phyloP scores from a whole-genome alignment of 805 yeast genomes.

The Saturnispora quitensis region DNA sequence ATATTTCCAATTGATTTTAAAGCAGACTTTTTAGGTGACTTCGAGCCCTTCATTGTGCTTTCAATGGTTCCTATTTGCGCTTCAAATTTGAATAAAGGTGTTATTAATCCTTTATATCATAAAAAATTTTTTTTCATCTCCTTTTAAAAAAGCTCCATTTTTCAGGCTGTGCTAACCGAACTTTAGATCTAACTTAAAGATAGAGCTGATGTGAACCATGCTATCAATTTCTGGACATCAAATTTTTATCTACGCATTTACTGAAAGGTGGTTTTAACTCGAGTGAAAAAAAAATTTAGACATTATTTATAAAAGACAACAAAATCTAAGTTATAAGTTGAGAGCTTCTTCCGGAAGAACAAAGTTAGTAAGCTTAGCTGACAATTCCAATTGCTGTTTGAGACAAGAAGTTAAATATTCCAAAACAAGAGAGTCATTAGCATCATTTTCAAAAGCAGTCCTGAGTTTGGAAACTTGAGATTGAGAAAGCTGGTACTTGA shows the following conservation, averaged over 20 bases:
- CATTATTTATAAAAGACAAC: background rate
- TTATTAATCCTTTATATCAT: background rate
- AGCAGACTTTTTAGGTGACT: slow-evolving; percentile 1
- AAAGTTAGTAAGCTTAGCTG: slow-evolving; percentile 61
- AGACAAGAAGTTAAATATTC: slow-evolving; percentile 77
- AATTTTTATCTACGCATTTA: too few relatives aligned
- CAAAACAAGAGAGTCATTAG: slow-evolving; percentile 73
- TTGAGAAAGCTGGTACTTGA: slow-evolving; percentile 44
- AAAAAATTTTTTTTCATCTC: background rate
- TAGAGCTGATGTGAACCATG: background rate
- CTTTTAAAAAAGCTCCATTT: background rate
- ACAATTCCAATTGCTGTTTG: slow-evolving; percentile 73
- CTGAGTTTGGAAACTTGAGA: slow-evolving; percentile 44
- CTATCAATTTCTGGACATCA: background rate
- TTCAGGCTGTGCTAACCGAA: background rate
- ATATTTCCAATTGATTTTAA: background rate
- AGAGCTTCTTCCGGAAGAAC: slow-evolving; percentile 29
- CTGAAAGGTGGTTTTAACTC: background rate
- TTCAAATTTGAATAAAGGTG: background rate
- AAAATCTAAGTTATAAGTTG: slow-evolving; percentile 12
- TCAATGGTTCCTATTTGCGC: background rate
- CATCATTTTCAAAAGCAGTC: slow-evolving; percentile 55
- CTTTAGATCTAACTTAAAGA: background rate
- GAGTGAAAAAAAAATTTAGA: slow-evolving; percentile 4
- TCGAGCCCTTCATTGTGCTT: background rate